Conservation (phyloP, 2,329 filamentous ascomycete species). For the Metarhizium sp. region DNA sequence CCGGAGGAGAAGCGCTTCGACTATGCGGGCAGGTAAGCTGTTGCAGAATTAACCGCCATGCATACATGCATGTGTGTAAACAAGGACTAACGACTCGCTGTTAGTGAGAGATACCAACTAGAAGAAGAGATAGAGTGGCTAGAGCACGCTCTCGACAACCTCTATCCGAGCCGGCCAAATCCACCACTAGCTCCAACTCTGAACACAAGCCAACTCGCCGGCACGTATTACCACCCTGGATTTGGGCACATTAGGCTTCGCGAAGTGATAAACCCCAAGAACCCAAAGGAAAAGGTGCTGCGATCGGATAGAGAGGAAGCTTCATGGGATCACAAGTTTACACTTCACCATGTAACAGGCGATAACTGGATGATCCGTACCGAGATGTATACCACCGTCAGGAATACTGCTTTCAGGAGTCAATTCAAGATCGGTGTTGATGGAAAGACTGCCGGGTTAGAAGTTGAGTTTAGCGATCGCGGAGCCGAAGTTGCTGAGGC, state of each 20-base stretch:
- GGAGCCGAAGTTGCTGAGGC: neutral
- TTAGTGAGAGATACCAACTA: slow-evolving; percentile 3
- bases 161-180: slow-evolving; percentile 27
- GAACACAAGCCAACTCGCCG: slow-evolving; percentile 21
- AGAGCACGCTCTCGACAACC: slow-evolving; percentile 21
- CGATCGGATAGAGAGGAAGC: slow-evolving; percentile 12
- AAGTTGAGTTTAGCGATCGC: slow-evolving; percentile 1
- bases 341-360: slow-evolving; percentile 17
- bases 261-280: slow-evolving; percentile 6
- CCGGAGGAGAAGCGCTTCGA: slow-evolving; percentile 12
- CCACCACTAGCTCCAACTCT: slow-evolving; percentile 27
- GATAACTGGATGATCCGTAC: slow-evolving; percentile 18
- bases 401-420: neutral
- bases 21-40: neutral
- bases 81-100: neutral
- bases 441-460: slow-evolving; percentile 15
- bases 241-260: slow-evolving; percentile 21
- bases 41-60: too few species aligned
- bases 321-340: slow-evolving; percentile 11
- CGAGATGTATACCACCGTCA: slow-evolving; percentile 2
- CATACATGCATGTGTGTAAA: too few species aligned
- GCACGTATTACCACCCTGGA: slow-evolving; percentile 34
- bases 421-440: neutral
- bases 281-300: slow-evolving; percentile 9
- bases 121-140: slow-evolving; percentile 9